A percentile compares a stretch with the other conserved stretches of the same genome.
These are phyloP conservation scores for Neoascochyta sp. DNA, from an alignment of 2,329 filamentous ascomycete species.

Conservation along the genomic window DNA sequence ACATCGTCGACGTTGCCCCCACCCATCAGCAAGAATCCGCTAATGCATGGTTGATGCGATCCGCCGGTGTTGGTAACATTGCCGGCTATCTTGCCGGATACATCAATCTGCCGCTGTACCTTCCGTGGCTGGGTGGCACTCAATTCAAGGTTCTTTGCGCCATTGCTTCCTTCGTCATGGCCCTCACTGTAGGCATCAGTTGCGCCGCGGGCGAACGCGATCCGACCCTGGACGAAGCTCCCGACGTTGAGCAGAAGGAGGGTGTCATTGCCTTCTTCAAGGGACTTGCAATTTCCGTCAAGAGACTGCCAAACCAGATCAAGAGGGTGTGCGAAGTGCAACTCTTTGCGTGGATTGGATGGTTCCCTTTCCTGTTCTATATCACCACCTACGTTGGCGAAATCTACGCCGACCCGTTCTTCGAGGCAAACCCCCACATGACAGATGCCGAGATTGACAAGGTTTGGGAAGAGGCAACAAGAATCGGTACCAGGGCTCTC, in stretches of 20 bases:
- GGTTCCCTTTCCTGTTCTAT: slow-evolving; percentile 95
- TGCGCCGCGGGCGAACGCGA: slow-evolving; percentile 69
- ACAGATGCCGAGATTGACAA: slow-evolving; percentile 69
- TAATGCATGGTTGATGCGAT: slow-evolving; percentile 89
- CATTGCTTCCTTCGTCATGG: slow-evolving; percentile 73
- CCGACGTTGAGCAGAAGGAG: slow-evolving; percentile 48
- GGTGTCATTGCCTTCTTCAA: slow-evolving; percentile 77
- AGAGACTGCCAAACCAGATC: slow-evolving; percentile 75
- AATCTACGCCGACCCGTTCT: slow-evolving; percentile 81
- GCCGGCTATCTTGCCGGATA: slow-evolving; percentile 86
- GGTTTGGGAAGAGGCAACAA: slow-evolving; percentile 79
- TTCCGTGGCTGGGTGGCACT: slow-evolving; percentile 78
- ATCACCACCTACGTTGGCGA: slow-evolving; percentile 91
- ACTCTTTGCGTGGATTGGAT: slow-evolving; percentile 83
- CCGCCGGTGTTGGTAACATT: slow-evolving; percentile 86
- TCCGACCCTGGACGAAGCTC: slow-evolving; percentile 66
- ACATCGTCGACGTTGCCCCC: slow-evolving; percentile 90
- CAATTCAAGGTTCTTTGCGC: slow-evolving; percentile 93
- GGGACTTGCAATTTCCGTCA: slow-evolving; percentile 71
- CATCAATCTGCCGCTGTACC: slow-evolving; percentile 66
- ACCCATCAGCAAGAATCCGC: slow-evolving; percentile 90
- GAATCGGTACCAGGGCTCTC: slow-evolving; percentile 83
- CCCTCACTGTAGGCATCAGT: slow-evolving; percentile 66
- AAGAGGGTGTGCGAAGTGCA: slow-evolving; percentile 65
- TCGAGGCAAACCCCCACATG: slow-evolving; percentile 74